phyloP scores from a whole-genome alignment of 2,329 filamentous ascomycete species.

The Alternaria longipes region DNA sequence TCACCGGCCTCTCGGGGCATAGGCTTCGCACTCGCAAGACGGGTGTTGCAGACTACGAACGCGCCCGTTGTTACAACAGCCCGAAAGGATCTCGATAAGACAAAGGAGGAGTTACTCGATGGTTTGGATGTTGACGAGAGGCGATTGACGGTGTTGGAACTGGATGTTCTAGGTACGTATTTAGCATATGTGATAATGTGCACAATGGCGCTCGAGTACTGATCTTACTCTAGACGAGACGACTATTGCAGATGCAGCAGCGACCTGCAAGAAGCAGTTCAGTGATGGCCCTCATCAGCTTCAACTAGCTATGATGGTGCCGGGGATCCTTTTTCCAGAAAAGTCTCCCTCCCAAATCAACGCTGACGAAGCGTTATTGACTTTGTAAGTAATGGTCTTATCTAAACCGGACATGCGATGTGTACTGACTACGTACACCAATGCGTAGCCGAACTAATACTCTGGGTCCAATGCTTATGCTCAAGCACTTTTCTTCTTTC shows the following conservation, averaged over 20 bases:
- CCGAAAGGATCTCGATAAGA: constrained; percentile 61
- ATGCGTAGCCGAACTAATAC: constrained; percentile 67
- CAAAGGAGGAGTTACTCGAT: constrained; percentile 61
- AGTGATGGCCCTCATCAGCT: constrained; percentile 62
- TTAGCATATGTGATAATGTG: neutral
- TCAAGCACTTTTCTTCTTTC: constrained; percentile 77
- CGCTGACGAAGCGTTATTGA: constrained; percentile 68
- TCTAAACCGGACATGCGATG: neutral
- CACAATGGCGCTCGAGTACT: neutral
- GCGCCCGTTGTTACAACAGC: constrained; percentile 70
- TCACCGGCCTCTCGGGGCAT: constrained; percentile 71
- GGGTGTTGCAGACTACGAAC: constrained; percentile 65
- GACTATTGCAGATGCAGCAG: constrained; percentile 66
- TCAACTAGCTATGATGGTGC: constrained; percentile 73
- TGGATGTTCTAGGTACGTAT: constrained; percentile 66
- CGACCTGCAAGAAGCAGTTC: constrained; percentile 64
- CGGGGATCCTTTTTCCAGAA: constrained; percentile 77
- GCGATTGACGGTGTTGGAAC: constrained; percentile 61
- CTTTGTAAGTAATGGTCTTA: constrained; percentile 56
- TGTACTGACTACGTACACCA: neutral
- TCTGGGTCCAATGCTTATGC: constrained; percentile 76
- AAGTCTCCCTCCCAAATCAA: constrained; percentile 74
- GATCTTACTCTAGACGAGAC: constrained; percentile 62
- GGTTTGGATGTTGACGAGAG: constrained; percentile 59
- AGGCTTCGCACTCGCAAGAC: constrained; percentile 68